Evolutionary conservation across 768 basidiomycete genomes (phyloP).

Genomic region (Suillus plorans): DNA sequence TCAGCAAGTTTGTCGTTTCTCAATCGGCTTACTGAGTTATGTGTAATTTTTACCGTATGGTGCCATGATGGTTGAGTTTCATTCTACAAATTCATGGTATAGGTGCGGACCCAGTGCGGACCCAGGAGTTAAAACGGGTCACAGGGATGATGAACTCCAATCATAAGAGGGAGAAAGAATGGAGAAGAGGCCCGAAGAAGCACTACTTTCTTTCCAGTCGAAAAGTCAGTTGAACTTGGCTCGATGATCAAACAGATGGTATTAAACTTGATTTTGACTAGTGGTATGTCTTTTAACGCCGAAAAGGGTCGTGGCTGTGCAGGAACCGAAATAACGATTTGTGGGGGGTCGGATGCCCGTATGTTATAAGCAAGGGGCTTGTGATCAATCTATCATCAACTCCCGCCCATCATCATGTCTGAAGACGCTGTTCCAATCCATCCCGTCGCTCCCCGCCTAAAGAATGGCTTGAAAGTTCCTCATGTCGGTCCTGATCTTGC

Average conservation of each 20-base stretch:
- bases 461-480: conserved; percentile 60
- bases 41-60: neutral
- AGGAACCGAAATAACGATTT: neutral
- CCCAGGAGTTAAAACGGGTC: neutral
- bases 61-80: neutral
- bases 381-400: neutral
- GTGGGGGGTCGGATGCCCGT: conserved; percentile 5
- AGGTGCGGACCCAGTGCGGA: neutral
- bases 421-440: conserved; percentile 46
- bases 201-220: neutral
- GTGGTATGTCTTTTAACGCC: neutral
- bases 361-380: conserved; percentile 5
- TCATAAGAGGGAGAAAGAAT: neutral
- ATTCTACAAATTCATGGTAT: neutral
- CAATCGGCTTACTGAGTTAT: neutral
- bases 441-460: conserved; percentile 77
- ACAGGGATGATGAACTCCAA: neutral
- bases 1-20: neutral
- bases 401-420: conserved; percentile 34
- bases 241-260: neutral
- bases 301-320: neutral
- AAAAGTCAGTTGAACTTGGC: neutral
- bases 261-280: neutral
- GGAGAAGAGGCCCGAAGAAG: neutral
- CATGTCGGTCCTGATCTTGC: conserved; percentile 79